Conservation (phyloP, 345 rosid genomes). For the Stellera chamaejasme region DNA sequence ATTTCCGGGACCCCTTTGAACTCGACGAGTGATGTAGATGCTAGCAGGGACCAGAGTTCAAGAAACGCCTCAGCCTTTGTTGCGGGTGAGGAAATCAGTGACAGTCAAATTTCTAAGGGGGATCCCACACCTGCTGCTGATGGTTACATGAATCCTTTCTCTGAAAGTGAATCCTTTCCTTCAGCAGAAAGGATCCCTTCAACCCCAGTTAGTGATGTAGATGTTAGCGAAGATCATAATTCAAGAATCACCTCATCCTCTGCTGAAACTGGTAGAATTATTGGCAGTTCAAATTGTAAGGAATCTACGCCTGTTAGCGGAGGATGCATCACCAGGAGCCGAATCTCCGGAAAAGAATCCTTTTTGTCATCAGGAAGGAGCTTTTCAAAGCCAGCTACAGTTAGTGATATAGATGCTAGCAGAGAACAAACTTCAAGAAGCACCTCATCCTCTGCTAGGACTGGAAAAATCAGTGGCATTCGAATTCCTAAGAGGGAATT, state of each 20-base stretch:
- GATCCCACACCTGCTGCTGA: background rate
- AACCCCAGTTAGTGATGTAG: background rate
- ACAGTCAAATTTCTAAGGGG: conserved; percentile 20
- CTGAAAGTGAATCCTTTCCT: background rate
- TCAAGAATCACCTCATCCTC: background rate
- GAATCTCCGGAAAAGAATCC: conserved; percentile 7
- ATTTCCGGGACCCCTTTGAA: conserved; percentile 38
- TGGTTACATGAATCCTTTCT: background rate
- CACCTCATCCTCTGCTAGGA: background rate
- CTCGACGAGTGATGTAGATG: conserved; percentile 29
- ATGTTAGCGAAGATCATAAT: background rate
- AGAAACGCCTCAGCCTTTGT: conserved; percentile 22
- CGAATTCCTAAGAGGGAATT: conserved; percentile 10
- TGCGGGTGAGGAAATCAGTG: conserved; percentile 32
- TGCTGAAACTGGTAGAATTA: background rate
- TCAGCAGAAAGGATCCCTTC: background rate
- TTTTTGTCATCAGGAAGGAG: background rate
- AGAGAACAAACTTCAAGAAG: conserved; percentile 1
- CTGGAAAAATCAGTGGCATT: background rate
- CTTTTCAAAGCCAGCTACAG: background rate
- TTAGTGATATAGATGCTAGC: background rate
- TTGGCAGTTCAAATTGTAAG: background rate
- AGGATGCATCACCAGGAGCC: background rate
- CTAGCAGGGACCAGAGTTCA: conserved; percentile 30
- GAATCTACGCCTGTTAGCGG: conserved; percentile 3